phyloP scores from a whole-genome alignment of 129 eudicot species.

The Oenanthe sinensis region DNA sequence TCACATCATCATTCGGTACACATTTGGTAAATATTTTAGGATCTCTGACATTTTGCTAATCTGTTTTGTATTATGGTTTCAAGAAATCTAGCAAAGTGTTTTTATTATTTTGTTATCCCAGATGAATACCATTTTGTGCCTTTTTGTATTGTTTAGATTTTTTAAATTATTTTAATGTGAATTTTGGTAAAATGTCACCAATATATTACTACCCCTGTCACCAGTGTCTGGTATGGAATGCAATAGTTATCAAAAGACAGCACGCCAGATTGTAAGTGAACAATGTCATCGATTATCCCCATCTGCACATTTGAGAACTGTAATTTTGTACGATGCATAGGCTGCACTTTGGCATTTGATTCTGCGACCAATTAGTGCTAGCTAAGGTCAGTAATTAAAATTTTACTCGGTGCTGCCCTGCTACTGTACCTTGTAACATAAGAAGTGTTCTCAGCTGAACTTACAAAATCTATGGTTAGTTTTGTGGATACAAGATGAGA shows the following conservation, averaged over 20 bases:
- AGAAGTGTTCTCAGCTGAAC: not conserved
- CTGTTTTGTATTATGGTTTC: not conserved
- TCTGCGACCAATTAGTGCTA: not conserved
- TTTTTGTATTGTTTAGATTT: not conserved
- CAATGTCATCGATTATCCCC: too few species aligned
- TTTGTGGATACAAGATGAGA: too few species aligned
- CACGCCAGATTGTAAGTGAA: not conserved
- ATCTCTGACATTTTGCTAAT: not conserved
- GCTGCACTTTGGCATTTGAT: not conserved
- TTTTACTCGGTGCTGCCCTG: not conserved
- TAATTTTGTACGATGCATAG: not conserved
- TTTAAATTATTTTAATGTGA: not conserved
- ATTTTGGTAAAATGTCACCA: not conserved
- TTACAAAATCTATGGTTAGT: too few species aligned
- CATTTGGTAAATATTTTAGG: not conserved
- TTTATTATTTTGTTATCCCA: not conserved
- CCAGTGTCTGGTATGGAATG: not conserved
- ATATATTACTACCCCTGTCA: not conserved
- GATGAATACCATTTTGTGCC: not conserved
- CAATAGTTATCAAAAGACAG: not conserved
- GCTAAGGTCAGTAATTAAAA: not conserved
- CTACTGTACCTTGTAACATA: not conserved
- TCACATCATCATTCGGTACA: not conserved
- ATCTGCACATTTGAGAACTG: not conserved
- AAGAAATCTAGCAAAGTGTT: not conserved